phyloP scores from a whole-genome alignment of 139 green algal genomes.

The Chlamydomonas sp. region DNA sequence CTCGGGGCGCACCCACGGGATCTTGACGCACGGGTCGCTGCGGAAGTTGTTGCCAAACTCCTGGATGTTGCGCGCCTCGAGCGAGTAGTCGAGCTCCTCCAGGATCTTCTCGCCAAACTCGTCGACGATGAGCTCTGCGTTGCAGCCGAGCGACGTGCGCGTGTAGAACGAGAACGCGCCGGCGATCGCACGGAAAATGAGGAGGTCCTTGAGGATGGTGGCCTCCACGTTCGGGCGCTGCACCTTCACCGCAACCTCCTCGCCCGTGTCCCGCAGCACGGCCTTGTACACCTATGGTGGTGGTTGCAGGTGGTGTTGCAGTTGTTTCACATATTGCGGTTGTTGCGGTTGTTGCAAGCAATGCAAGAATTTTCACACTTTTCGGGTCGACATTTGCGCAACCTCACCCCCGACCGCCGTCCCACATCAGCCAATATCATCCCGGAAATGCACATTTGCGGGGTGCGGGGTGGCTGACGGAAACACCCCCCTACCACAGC shows the following conservation, averaged over 20 bases:
- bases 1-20: constrained; percentile 83
- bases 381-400: too few species aligned
- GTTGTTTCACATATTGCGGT: too few species aligned
- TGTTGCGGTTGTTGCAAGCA: too few species aligned
- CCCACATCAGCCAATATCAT: too few species aligned
- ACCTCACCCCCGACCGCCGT: too few species aligned
- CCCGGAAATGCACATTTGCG: too few species aligned
- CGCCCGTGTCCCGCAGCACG: constrained; percentile 72
- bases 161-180: constrained; percentile 20
- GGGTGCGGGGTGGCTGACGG: too few species aligned
- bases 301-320: too few species aligned
- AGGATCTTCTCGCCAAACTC: constrained; percentile 99
- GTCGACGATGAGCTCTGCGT: constrained; percentile 96
- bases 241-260: constrained; percentile 95
- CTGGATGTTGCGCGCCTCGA: constrained; percentile 92
- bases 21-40: constrained; percentile 91
- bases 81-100: constrained; percentile 96
- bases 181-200: constrained; percentile 73
- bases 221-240: constrained; percentile 90
- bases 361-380: too few species aligned
- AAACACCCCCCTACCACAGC: too few species aligned
- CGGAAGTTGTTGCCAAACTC: constrained; percentile 91
- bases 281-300: constrained; percentile 77
- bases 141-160: constrained; percentile 79
- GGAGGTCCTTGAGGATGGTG: constrained; percentile 87